phyloP scores from a whole-genome alignment of 345 rosid species.

The Citrus trifoliata region DNA sequence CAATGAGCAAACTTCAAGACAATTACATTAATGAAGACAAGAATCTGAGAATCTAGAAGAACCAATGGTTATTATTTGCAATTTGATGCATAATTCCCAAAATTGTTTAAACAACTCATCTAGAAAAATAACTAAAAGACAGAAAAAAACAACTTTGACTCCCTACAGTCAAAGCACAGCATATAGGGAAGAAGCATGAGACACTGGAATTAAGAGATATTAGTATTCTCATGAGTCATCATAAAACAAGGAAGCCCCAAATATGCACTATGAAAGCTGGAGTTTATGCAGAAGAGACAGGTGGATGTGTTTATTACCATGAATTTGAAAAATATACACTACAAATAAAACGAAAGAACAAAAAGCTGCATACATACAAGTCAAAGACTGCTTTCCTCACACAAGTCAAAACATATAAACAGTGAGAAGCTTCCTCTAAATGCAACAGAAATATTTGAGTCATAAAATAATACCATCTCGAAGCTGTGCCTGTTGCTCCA shows the following conservation, averaged over 20 bases:
- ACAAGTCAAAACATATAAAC: background rate
- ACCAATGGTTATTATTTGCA: background rate
- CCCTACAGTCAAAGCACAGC: background rate
- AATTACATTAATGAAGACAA: background rate
- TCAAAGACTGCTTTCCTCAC: background rate
- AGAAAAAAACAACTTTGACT: background rate
- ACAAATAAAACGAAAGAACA: background rate
- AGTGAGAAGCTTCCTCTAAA: background rate
- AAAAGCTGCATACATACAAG: background rate
- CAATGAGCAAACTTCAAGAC: background rate
- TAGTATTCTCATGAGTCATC: background rate
- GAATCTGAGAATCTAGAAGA: background rate
- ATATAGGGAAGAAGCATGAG: background rate
- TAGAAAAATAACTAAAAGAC: background rate
- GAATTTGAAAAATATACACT: background rate
- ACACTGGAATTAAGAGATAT: background rate
- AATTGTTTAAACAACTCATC: background rate
- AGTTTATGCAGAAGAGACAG: background rate
- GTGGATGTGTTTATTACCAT: background rate
- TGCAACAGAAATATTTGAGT: background rate
- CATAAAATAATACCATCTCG: conserved; percentile 60
- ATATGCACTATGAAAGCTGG: background rate
- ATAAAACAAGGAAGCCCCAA: background rate
- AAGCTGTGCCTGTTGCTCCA: conserved; percentile 97
- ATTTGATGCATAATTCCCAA: background rate